Conservation (phyloP, 2,329 filamentous ascomycete genomes). For the Aspergillus aculeatinus region DNA sequence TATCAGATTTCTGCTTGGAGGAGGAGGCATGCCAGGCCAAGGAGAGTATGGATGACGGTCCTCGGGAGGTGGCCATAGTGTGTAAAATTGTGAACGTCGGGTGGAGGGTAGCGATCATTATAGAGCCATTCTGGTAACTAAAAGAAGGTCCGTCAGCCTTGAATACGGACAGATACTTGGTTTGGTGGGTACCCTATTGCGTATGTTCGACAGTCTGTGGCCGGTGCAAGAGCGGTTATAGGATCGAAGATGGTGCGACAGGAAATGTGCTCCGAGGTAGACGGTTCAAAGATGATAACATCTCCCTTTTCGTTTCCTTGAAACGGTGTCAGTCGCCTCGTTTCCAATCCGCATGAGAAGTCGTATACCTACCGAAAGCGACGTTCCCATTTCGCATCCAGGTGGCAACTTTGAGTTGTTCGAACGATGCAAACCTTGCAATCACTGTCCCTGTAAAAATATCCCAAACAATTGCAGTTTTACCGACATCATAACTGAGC, state of each 20-base stretch:
- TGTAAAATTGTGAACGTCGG: conserved; percentile 93
- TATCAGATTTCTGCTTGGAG: conserved; percentile 92
- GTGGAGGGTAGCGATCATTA: conserved; percentile 83
- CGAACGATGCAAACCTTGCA: conserved; percentile 88
- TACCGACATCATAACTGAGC: conserved; percentile 87
- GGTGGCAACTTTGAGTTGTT: conserved; percentile 76
- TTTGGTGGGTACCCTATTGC: conserved; percentile 74
- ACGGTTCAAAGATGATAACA: conserved; percentile 90
- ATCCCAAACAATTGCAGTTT: conserved; percentile 96
- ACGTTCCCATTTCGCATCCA: conserved; percentile 99
- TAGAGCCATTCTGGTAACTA: conserved; percentile 92
- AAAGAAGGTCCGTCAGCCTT: conserved; percentile 4
- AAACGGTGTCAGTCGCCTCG: not conserved
- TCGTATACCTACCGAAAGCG: conserved; percentile 72
- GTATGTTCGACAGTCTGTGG: conserved; percentile 87
- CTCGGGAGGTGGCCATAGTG: conserved; percentile 79
- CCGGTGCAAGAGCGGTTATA: conserved; percentile 88
- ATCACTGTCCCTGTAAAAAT: conserved; percentile 87
- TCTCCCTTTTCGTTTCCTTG: conserved; percentile 88
- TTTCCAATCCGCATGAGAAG: conserved; percentile 13
- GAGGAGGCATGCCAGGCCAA: conserved; percentile 96
- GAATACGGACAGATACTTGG: conserved; percentile 1
- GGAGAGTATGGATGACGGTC: conserved; percentile 81
- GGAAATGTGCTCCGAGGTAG: conserved; percentile 88
- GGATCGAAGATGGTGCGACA: conserved; percentile 90